Evolutionary conservation across 805 yeast species (phyloP).

Genomic region (Wickerhamomyces tratensis): DNA sequence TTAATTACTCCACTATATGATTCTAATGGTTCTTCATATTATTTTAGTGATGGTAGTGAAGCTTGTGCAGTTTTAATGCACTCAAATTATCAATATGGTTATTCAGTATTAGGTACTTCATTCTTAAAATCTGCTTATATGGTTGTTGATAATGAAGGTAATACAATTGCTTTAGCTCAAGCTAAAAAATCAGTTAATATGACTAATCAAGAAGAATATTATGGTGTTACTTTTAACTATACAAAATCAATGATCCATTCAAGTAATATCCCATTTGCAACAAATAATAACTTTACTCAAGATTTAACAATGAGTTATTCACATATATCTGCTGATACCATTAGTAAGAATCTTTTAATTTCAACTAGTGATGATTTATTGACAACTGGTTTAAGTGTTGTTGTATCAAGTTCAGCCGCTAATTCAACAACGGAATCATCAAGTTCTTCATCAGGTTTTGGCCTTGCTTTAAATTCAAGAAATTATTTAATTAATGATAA

Average conservation of each 20-base stretch:
- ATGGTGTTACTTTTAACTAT: not conserved
- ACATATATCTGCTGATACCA: not conserved
- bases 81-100: slow-evolving; percentile 40
- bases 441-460: no score
- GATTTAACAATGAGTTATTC: slow-evolving; percentile 1
- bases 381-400: not conserved
- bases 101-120: slow-evolving; percentile 46
- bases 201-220: slow-evolving; percentile 4
- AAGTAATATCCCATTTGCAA: slow-evolving; percentile 44
- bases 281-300: slow-evolving; percentile 18
- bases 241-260: slow-evolving; percentile 22
- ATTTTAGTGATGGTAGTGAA: slow-evolving; percentile 39
- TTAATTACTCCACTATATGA: slow-evolving; percentile 30
- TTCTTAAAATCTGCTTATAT: slow-evolving; percentile 43
- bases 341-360: not conserved
- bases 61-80: slow-evolving; percentile 50
- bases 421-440: no score
- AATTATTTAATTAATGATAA: no score
- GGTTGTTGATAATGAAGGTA: slow-evolving; percentile 55
- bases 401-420: no score
- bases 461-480: no score
- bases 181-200: slow-evolving; percentile 21
- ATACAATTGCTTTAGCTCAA: slow-evolving; percentile 46
- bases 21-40: slow-evolving; percentile 25
- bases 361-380: not conserved